Base-by-base conservation (phyloP, 495 filamentous ascomycete genomes). In the Neurospora sp. region DNA sequence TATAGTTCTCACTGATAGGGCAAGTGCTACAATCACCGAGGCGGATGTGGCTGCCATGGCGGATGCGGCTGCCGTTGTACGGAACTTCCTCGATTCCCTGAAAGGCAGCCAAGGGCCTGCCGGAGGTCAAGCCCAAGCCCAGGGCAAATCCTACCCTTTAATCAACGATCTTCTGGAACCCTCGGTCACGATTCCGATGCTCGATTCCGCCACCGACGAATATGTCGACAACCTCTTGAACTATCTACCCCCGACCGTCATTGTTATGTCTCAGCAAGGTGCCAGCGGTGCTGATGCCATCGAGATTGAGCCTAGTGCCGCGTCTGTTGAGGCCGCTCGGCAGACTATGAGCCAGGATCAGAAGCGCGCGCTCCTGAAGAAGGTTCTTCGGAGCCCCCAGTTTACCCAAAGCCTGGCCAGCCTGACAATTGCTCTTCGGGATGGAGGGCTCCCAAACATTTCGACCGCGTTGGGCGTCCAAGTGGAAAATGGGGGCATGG, bases 361-460 rank as follows among this genome's bases (percentile, higher is more conserved):
- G 80, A 98, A 98, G 86, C 92, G 89, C 76, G 87, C 89, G 7
- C 89, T 98, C 3, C 79, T 99, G 27, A 88, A 88, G 80, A 90
- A 89, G 75, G 94, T 98, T 18, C 83, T 98, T n/a, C 89, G 91
- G 70, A 94, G 91, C 75, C 96, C 96, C 40, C 96, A 98, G 76
- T 94, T 99, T 77, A 87, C 86, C 70, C 96, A 99, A 79, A 95
- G 93, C 76, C 81, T 97, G 41, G 87, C 89, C 0, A 94, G 92
- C 76, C 82, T 98, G 74, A 97, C 94, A 1, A 87, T 92, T 78
- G 96, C 96, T 31, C 85, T 99, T 65, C 84, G 95, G 72, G 95
- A 99, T 77, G 96, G 96, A n/a, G 96, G 93, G 0, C 82, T 99
- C 69, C 93, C 94, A 14, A 95, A 88, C 75, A 91, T 99, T 72